A percentile compares a stretch with the other conserved stretches of the same genome.
Evolutionary conservation across 306 rosid species (phyloP).

Genomic region (Acacia melanoxylon): DNA sequence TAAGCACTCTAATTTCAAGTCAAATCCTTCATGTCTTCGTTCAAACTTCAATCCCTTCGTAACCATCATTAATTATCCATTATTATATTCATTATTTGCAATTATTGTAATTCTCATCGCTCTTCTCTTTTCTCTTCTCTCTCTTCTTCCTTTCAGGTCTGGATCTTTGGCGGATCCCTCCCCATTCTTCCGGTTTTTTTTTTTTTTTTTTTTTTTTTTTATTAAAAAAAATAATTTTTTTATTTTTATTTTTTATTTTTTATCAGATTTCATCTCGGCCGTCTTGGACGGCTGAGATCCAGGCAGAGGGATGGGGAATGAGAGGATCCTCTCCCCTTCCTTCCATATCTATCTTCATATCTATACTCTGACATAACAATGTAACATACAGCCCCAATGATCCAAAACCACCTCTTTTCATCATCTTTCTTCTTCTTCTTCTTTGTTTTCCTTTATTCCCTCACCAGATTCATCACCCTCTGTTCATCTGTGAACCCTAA

Average conservation of each 20-base stretch:
- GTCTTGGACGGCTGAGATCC: too few species aligned
- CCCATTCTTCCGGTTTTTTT: too few species aligned
- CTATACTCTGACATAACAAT: not conserved
- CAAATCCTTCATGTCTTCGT: slow-evolving; percentile 3
- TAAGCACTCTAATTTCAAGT: slow-evolving; percentile 1
- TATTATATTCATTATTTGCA: not conserved
- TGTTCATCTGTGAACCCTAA: slow-evolving; percentile 17
- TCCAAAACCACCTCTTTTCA: slow-evolving; percentile 9
- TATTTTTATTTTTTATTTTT: too few species aligned
- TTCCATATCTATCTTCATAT: not conserved
- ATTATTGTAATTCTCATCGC: not conserved
- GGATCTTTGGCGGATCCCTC: too few species aligned
- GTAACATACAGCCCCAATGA: slow-evolving; percentile 39
- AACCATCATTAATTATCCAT: not conserved
- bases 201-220: too few species aligned
- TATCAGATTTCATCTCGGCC: too few species aligned
- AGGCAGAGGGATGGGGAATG: too few species aligned
- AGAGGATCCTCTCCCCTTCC: too few species aligned
- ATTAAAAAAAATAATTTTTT: too few species aligned
- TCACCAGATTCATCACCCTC: not conserved
- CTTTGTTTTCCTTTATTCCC: not conserved
- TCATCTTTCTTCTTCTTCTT: not conserved
- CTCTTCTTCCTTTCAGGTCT: too few species aligned
- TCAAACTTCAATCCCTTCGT: not conserved
- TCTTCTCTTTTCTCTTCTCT: not conserved